Base-by-base conservation (phyloP, 2,329 filamentous ascomycete species). In the Cladosporium austrohemisphaericum region DNA sequence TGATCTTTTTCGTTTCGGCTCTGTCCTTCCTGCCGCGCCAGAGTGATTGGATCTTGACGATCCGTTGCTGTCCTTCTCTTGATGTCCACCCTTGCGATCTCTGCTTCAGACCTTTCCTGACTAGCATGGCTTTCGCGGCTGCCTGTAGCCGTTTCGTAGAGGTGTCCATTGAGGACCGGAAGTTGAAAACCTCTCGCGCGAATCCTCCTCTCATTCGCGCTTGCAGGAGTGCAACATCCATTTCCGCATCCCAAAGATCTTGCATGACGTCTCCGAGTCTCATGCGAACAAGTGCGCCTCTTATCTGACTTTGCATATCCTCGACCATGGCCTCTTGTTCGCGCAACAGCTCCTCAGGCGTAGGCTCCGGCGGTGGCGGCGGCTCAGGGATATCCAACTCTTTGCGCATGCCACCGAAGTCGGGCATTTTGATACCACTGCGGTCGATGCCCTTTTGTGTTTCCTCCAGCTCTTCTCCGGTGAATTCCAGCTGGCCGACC, bases 361-460 rank as follows among this genome's bases (percentile, higher is more conserved):
- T 90, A 63, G 97, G 93, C 3, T 81, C 75, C 1, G 83, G 83
- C 57, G 84, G 80, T 0, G 78, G 78, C 64, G 86, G 83, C 0
- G 85, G 85, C 60, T 90, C 85, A 0, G 86, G 86, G 5, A 92
- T 85, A 29, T 89, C 90, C 74, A 98, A 96, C 63, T 93, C 92
- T 55, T 90, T 92, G 43, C 91, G 86, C 87, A 98, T 97, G 52
- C 91, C 94, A 49, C 90, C 90, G 72, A 98, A 98, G 72, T 89
- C 95, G 31, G 93, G 93, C 90, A 98, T 96, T 63, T 81, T 94
- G 56, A 92, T 81, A 48, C 94, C 94, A 55, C 95, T 84, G 69
- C 93, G 95, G 73, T 98, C 93, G 37, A 98, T 81, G 38, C 93
- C 93, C 65, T 95, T 96, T 64, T 98, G 93, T 71, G 91, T 95